Base-by-base conservation (phyloP, 225 moss, liverwort and hornwort species). In the Lunularia cruciata region DNA sequence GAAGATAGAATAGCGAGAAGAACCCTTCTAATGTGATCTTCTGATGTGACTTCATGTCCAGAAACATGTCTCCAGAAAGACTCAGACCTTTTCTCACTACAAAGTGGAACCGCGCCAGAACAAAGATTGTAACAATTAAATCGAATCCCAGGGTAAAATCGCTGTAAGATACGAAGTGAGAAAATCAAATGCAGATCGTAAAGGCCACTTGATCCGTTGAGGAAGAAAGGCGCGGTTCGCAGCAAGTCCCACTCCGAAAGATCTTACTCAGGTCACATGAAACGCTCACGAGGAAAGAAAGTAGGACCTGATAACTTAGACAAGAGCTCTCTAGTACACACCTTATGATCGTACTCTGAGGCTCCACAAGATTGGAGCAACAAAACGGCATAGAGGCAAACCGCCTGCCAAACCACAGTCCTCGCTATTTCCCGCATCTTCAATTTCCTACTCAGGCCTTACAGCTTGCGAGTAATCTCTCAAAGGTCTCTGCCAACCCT, bases 271-370 rank as follows among this genome's bases (percentile, higher is more conserved):
- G 30, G 45, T 42, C 46, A 31, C 30, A 45, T 8, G 30, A 30
- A 28, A 56, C 20, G 8, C 23, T 3, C 10, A 23, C 6, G 60
- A 23, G 47, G 12, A 0, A 38, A 60, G 35, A 46, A 45, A 47
- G n/a, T n/a, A 12, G 2, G 31, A 26, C 28, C 12, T 4, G 33
- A 33, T 3, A 47, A 31, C 16, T 18, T 30, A 5, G 30, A 30
- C 47, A 46, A n/a, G 45, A 14, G 10, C 46, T 33, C 9, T 2
- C 2, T 26, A 8, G 19, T 35, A 47, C 1, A 47, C 5, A 82
- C 82, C 82, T 78, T 83, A 62, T 83, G 82, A 75, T 83, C 82
- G 68, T 78, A 83, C 75, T 83, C 82, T 43, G 82, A 75, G 6
- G 82, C 82, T 25, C 48, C 60, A 46, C 78, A 75, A 25, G 48